phyloP scores from a whole-genome alignment of 2,329 filamentous ascomycete species.

The Ophiostoma sp. region DNA sequence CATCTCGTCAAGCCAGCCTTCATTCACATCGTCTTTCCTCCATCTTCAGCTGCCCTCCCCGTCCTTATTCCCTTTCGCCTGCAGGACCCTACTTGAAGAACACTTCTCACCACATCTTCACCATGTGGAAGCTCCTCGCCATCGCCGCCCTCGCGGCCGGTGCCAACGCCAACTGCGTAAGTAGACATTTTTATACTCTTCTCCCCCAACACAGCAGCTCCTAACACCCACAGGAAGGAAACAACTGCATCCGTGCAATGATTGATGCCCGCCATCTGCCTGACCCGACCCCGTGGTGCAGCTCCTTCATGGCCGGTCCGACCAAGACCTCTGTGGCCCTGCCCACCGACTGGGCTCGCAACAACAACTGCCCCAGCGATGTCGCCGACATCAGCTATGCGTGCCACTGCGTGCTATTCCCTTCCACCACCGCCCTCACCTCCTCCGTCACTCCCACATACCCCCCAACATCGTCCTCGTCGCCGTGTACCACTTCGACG shows the following conservation, averaged over 20 bases:
- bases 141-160: slow-evolving; percentile 16
- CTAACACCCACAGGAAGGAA: slow-evolving; percentile 22
- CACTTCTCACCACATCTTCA: neutral
- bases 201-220: neutral
- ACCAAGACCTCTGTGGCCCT: neutral
- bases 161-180: slow-evolving; percentile 14
- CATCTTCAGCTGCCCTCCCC: neutral
- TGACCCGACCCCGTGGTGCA: slow-evolving; percentile 21
- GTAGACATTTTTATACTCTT: neutral
- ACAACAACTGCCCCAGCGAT: slow-evolving; percentile 20
- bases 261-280: slow-evolving; percentile 2
- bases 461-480: neutral
- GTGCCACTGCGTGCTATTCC: slow-evolving; percentile 21
- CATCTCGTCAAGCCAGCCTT: neutral
- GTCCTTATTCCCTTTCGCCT: neutral
- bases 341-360: slow-evolving; percentile 20
- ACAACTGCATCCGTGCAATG: slow-evolving; percentile 25
- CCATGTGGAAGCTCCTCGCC: slow-evolving; percentile 18
- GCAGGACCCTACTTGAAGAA: neutral
- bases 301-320: slow-evolving; percentile 18
- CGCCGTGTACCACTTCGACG: neutral
- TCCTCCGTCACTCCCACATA: neutral
- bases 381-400: slow-evolving; percentile 19
- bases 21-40: slow-evolving; percentile 4
- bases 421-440: neutral